These are phyloP conservation scores for Neostapfia colusana DNA, from an alignment of 176 grass and related monocot genomes.

Conservation along the genomic window DNA sequence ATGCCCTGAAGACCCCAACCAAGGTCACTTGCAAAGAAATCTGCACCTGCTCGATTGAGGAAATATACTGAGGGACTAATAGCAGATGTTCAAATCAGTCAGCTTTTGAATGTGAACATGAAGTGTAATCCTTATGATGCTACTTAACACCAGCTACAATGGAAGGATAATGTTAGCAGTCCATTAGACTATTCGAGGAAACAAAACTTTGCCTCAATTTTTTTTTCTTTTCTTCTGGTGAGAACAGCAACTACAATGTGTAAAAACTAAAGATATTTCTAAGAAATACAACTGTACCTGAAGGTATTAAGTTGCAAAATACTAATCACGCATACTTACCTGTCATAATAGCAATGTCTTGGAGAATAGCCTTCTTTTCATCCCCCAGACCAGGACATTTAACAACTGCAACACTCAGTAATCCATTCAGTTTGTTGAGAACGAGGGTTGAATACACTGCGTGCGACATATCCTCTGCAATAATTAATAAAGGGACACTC, in stretches of 20 bases:
- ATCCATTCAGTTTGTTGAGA: slow-evolving; percentile 87
- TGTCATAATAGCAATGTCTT: slow-evolving; percentile 97
- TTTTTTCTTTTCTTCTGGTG: background rate
- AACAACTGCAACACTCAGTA: slow-evolving; percentile 81
- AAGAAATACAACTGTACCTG: background rate
- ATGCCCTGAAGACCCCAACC: slow-evolving; percentile 62
- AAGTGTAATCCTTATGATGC: slow-evolving; percentile 20
- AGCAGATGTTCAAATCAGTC: slow-evolving; percentile 2
- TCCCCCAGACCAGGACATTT: slow-evolving; percentile 90
- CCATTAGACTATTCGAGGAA: background rate
- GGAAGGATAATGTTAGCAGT: slow-evolving; percentile 39
- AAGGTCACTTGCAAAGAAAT: slow-evolving; percentile 94
- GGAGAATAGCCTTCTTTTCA: slow-evolving; percentile 88
- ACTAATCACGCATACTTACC: slow-evolving; percentile 43
- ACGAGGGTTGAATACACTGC: slow-evolving; percentile 65
- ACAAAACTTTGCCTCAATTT: background rate
- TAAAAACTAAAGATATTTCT: background rate
- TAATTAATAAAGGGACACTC: slow-evolving; percentile 88
- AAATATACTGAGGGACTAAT: slow-evolving; percentile 12
- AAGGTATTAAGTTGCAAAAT: slow-evolving; percentile 8
- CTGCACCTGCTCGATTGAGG: slow-evolving; percentile 65
- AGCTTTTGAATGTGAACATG: background rate
- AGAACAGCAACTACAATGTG: slow-evolving; percentile 10
- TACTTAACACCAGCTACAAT: background rate
- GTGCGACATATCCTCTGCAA: slow-evolving; percentile 83